phyloP scores from a whole-genome alignment of 2,329 filamentous ascomycete species.

The Alternaria viburni region DNA sequence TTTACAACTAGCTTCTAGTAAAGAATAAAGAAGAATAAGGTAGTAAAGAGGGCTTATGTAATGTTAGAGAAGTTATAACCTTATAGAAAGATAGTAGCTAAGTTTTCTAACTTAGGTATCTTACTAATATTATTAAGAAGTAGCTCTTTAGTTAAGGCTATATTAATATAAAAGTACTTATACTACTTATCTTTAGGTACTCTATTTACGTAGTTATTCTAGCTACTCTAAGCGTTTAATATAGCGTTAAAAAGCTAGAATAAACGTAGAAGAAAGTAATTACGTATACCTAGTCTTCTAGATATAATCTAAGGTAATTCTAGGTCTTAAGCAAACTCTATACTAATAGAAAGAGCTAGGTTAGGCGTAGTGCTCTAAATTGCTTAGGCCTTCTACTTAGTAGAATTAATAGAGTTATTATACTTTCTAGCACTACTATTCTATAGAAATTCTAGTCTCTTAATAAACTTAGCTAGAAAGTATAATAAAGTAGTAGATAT shows the following conservation, averaged over 20 bases:
- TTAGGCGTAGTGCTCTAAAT: conserved; percentile 14
- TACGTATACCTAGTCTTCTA: conserved; percentile 9
- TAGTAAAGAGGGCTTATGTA: conserved; percentile 8
- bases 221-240: conserved; percentile 14
- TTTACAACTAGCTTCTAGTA: not conserved
- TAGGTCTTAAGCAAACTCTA: conserved; percentile 8
- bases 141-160: conserved; percentile 9
- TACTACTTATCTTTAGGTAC: conserved; percentile 2
- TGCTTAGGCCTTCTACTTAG: conserved; percentile 17
- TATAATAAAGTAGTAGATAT: conserved; percentile 19
- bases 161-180: conserved; percentile 22
- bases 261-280: conserved; percentile 16
- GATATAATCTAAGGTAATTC: not conserved
- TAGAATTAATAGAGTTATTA: conserved; percentile 15
- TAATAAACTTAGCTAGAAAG: conserved; percentile 22
- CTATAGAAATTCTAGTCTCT: conserved; percentile 12
- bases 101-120: conserved; percentile 13
- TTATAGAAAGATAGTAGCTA: conserved; percentile 9
- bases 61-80: conserved; percentile 15
- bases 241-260: conserved; percentile 17
- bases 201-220: conserved; percentile 16
- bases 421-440: conserved; percentile 16
- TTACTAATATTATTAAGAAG: conserved; percentile 12
- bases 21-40: conserved; percentile 21
- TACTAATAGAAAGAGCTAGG: conserved; percentile 17